Base-by-base conservation (phyloP, 805 yeast species). In the Zygotorulaspora chibaensis region DNA sequence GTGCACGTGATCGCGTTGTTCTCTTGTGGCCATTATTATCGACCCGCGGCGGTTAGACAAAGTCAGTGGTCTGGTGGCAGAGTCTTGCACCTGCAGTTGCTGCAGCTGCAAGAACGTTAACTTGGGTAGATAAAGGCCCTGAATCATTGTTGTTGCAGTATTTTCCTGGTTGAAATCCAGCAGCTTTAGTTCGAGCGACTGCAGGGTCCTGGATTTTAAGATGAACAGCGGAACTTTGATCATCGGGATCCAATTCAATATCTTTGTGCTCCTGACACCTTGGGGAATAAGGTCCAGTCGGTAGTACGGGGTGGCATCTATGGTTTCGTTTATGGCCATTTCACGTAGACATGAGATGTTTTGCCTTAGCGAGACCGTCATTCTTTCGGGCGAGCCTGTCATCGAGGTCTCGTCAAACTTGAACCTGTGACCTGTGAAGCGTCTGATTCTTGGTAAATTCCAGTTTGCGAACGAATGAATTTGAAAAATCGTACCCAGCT, bases 401-500 rank as follows among this genome's bases (percentile, higher is more conserved):
- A 44, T 45, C 1, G 54, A 35, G 3, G 56, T 37, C 35, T 52
- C 53, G 40, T 58, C 56, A 40, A 49, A 58, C 43, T 54, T 54
- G 37, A 60, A 56, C 8, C 55, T 40, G 40, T 62, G 63, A 3
- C 65, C 66, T 11, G 59, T 40, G 40, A 59, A 60, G 25, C 35
- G 20, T 16, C 29, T 40, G 1, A 60, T 38, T 12, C 45, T 44
- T 10, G 59, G 61, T 31, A 60, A 34, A 8, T 37, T 11, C 63
- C 65, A 60, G 41, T 58, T 56, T n/a, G 50, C 42, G 20, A 59
- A 51, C 2, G 63, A 60, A 39, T 62, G 61, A 9, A 62, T 26
- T 23, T 49, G 39, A 38, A 60, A 60, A 12, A 53, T 41, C 16
- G 40, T 33, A 35, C 44, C 48, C 20, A 59, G 38, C 8, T 50